Evolutionary conservation across 2,329 filamentous ascomycete species (phyloP), one percentile per base, ranked within the genome.

Genomic region (Tolypocladium tropicale): DNA sequence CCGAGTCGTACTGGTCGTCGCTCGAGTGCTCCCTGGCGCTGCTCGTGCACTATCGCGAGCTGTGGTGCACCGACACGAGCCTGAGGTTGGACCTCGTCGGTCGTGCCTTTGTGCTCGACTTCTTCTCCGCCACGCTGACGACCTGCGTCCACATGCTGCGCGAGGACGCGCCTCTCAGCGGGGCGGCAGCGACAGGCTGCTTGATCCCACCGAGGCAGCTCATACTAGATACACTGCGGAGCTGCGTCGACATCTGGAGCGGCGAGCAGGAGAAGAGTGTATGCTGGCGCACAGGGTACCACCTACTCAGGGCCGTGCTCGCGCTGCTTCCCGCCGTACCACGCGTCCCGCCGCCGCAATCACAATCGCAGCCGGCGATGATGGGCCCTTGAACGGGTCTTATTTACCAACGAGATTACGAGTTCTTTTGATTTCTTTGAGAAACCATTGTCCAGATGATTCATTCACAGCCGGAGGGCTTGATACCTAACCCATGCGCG

Each of bases 1-100:
- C 69, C 6, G 68, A 71, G 55, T 68, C 68, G 33, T 70, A 70
- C 61, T 71, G 69, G 68, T 67, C 65, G 21, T 72, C 69, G 9
- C 61, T 72, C 21, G 68, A 71, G 61, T 72, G 69, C 59, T 69
- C 68, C 0, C 64, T 71, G 6, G 68, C 68, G 10, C 60, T 72
- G 28, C 61, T 71, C 4, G 63, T 71, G 49, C 68, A 71, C 55
- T 71, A 71, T 48, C 67, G 68, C 48, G 68, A 71, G 55, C 60
- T 72, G 41, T 71, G 67, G 67, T 63, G 65, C 10, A 60, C 61
- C 33, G 67, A 68, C 14, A 55, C 59, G 11, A 51, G 30, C 28
- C 57, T 64, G 52, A 61, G 66, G 11, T 58, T 68, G 25, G 65
- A 70, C 32, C 61, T 71, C 4, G 66, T 71, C 12, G 69, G 68